Percentiles rank a stretch among this genome's conserved stretches.
These are phyloP conservation scores for Calonectria pseudoturangicola DNA, from an alignment of 2,329 filamentous ascomycete species.

Conservation along the genomic window DNA sequence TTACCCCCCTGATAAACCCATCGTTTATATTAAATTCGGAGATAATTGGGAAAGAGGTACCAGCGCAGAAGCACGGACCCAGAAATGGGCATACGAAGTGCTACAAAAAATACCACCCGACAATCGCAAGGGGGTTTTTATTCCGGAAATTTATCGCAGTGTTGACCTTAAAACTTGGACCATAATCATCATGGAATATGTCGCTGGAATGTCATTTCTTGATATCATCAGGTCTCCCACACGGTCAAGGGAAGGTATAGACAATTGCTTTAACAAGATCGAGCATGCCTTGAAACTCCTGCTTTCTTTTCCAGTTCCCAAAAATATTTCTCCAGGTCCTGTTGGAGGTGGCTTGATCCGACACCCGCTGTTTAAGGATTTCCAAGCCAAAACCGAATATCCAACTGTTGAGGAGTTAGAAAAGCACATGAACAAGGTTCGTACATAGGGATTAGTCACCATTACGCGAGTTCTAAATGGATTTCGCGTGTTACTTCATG, in stretches of 20 bases:
- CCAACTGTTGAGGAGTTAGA: background rate
- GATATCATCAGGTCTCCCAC: background rate
- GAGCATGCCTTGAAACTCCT: background rate
- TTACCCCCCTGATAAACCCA: background rate
- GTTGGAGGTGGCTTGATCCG: background rate
- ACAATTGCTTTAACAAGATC: background rate
- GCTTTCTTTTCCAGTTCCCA: background rate
- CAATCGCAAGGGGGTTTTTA: background rate
- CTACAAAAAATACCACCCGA: background rate
- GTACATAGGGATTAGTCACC: background rate
- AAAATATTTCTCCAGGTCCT: background rate
- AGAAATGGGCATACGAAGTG: background rate
- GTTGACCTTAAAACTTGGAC: background rate
- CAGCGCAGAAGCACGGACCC: background rate
- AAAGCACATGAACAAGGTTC: slow-evolving; percentile 3
- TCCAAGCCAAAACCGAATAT: background rate
- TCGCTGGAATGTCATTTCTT: background rate
- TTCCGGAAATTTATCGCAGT: background rate
- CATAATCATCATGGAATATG: background rate
- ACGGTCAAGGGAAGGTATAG: no score
- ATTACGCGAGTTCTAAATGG: no score
- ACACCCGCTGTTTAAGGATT: background rate
- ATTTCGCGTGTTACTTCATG: no score
- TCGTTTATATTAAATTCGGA: background rate
- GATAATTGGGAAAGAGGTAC: background rate